A percentile compares a stretch with the other conserved stretches of the same genome.
These are phyloP conservation scores for Aurantiochytrium sp. DNA, from an alignment of 108 stramenopile genomes.

Conservation along the genomic window DNA sequence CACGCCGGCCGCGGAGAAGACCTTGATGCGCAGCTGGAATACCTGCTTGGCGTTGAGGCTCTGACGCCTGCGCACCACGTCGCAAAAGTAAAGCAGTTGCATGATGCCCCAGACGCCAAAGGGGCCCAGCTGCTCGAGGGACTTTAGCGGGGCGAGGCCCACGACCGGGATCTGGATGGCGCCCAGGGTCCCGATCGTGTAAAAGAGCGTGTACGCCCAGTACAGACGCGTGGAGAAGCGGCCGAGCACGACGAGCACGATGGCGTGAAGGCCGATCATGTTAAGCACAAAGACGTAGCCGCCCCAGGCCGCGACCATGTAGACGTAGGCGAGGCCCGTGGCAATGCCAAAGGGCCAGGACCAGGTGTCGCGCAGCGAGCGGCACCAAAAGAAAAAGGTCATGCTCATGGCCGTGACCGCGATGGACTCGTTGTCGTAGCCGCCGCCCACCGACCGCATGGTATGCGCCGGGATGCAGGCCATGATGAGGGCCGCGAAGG, in stretches of 20 bases:
- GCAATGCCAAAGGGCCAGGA: constrained; percentile 32
- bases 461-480: constrained; percentile 88
- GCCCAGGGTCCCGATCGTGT: constrained; percentile 74
- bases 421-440: constrained; percentile 93
- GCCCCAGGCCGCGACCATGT: constrained; percentile 95
- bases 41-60: constrained; percentile 52
- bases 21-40: constrained; percentile 64
- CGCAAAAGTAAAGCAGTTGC: neutral
- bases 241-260: constrained; percentile 71
- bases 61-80: constrained; percentile 35
- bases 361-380: constrained; percentile 56
- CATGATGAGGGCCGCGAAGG: constrained; percentile 83
- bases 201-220: constrained; percentile 83
- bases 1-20: constrained; percentile 50
- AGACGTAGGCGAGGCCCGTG: constrained; percentile 74
- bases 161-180: constrained; percentile 91
- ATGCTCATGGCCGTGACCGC: constrained; percentile 85
- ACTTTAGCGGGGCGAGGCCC: constrained; percentile 79
- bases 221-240: constrained; percentile 78
- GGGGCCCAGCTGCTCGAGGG: constrained; percentile 70
- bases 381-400: constrained; percentile 90
- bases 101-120: constrained; percentile 50
- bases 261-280: constrained; percentile 86
- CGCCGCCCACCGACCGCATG: constrained; percentile 91
- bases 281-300: constrained; percentile 97